Conservation (phyloP, 495 filamentous ascomycete species). For the Daldinia concentrica region DNA sequence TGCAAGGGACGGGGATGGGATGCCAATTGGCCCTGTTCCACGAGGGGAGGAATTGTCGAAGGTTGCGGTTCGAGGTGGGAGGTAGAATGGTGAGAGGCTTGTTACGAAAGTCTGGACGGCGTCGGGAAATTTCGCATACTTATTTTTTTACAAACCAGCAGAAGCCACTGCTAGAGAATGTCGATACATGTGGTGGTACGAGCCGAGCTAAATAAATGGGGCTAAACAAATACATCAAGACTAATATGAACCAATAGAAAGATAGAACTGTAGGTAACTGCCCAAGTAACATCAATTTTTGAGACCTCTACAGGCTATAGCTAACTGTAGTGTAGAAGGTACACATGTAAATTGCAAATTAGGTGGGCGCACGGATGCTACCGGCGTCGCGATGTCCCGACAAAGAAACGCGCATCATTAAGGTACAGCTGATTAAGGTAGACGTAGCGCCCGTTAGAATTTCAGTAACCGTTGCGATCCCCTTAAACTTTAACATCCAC, state of each 20-base stretch:
- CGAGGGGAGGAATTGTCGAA: conserved; percentile 37
- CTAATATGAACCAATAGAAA: neutral
- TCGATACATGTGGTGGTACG: conserved; percentile 10
- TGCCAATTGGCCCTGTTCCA: conserved; percentile 43
- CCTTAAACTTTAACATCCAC: neutral
- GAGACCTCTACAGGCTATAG: neutral
- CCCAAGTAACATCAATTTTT: neutral
- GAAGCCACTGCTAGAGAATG: conserved; percentile 12
- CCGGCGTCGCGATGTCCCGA: conserved; percentile 26
- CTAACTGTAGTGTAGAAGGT: neutral
- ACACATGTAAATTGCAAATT: conserved; percentile 11
- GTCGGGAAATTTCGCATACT: conserved; percentile 45
- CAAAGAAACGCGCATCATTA: conserved; percentile 39
- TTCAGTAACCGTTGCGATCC: conserved; percentile 1
- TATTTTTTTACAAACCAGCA: conserved; percentile 24
- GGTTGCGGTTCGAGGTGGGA: conserved; percentile 23
- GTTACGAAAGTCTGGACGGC: conserved; percentile 31
- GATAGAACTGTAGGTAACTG: neutral
- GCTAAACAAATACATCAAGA: neutral
- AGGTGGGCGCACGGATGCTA: conserved; percentile 23
- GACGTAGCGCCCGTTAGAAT: conserved; percentile 3
- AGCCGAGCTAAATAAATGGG: conserved; percentile 17
- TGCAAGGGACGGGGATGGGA: conserved; percentile 31
- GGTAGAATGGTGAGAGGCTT: conserved; percentile 28
- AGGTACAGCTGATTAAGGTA: neutral